Evolutionary conservation across 2,329 filamentous ascomycete genomes (phyloP).

Genomic region (Cadophora gregata): DNA sequence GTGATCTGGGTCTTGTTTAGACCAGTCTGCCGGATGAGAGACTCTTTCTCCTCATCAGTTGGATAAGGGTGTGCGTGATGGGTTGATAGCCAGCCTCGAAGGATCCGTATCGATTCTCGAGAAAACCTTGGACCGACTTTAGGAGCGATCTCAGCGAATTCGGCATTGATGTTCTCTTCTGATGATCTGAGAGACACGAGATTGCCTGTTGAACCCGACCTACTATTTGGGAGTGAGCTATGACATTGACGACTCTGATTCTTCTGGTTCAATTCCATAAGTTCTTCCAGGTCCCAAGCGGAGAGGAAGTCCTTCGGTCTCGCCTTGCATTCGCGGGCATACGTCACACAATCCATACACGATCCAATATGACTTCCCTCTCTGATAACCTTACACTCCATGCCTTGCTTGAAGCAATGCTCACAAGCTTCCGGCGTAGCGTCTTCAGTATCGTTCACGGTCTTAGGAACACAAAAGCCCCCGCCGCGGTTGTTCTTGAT

Average conservation of each 20-base stretch:
- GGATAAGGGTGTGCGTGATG: conserved; percentile 87
- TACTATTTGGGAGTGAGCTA: conserved; percentile 24
- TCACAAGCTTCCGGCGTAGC: conserved; percentile 31
- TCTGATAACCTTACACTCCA: conserved; percentile 33
- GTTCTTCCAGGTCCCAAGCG: conserved; percentile 27
- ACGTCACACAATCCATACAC: conserved; percentile 35
- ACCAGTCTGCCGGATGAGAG: conserved; percentile 78
- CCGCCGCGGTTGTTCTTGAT: conserved; percentile 17
- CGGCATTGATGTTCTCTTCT: conserved; percentile 66
- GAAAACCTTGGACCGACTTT: conserved; percentile 81
- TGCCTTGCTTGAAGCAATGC: conserved; percentile 31
- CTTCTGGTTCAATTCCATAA: conserved; percentile 5
- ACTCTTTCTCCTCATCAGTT: conserved; percentile 84
- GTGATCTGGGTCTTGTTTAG: conserved; percentile 84
- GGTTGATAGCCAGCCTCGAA: conserved; percentile 84
- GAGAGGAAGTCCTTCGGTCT: conserved; percentile 13
- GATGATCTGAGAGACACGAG: conserved; percentile 47
- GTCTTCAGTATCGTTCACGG: conserved; percentile 20
- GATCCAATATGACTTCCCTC: conserved; percentile 28
- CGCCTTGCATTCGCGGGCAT: conserved; percentile 32
- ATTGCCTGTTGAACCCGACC: conserved; percentile 29
- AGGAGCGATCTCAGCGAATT: conserved; percentile 48
- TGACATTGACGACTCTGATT: conserved; percentile 4
- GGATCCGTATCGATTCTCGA: conserved; percentile 75
- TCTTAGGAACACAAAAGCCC: conserved; percentile 9